Evolutionary conservation across 768 basidiomycete genomes (phyloP), one percentile per base, ranked within the genome.

Genomic region (Rubroboletus satanas): DNA sequence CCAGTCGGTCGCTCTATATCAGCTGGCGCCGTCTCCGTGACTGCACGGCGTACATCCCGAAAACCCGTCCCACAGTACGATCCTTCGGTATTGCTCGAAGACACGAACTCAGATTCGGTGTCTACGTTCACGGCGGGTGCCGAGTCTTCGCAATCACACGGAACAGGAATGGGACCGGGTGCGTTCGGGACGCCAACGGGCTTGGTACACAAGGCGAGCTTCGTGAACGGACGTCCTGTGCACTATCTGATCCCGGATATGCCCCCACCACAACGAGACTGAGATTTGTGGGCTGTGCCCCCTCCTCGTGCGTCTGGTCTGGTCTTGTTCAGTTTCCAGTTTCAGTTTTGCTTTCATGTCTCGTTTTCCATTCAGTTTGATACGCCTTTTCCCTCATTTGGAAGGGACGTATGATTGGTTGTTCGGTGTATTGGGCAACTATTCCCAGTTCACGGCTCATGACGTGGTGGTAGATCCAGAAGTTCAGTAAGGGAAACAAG

Each of bases 231-330:
- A 26, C 69, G 75, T 42, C 74, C 75, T 26, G 58, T 84, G 55
- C 83, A 84, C 65, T 83, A 81, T 71, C 64, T 84, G 54, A 83
- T 84, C 39, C 83, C 83, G 9, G 83, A 84, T 61, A 74, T 83
- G 75, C 83, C 82, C 17, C 67, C 63, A 18, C 67, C 67, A 11
- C 63, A 58, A 60, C 62, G 47, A 51, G 68, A 73, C 32, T 68
- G 55, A 68, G 38, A 55, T 44, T 37, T 14, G 14, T 26, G 43
- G 49, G 50, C 46, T 36, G 52, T 28, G 46, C 52, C 32, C 39
- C 39, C 23, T 55, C 45, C 28, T 37, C 37, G 14, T 29, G 29
- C 21, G 35, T 51, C 31, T 37, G 9, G 7, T 15, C 28, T 21
- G 32, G 26, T 31, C 23, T 29, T 35, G 53, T 15, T 49, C 15